Conservation (phyloP, 2,329 filamentous ascomycete species). For the Aspergillus oerlinghausenensis region DNA sequence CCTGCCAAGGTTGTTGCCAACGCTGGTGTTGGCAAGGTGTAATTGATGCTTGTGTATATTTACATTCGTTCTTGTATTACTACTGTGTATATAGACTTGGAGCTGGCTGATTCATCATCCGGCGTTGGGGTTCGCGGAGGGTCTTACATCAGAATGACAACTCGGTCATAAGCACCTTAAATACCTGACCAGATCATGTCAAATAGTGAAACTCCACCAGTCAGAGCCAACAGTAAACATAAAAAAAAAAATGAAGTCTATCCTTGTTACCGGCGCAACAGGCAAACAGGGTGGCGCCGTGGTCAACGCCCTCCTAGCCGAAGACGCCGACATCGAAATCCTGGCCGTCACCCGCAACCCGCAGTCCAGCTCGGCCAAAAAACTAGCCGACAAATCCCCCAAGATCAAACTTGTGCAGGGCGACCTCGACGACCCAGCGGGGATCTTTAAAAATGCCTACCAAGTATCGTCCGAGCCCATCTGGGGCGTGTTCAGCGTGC, state of each 20-base stretch:
- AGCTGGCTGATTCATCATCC: neutral
- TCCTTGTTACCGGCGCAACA: slow-evolving; percentile 11
- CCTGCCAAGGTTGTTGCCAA: slow-evolving; percentile 11
- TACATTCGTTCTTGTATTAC: too few relatives aligned
- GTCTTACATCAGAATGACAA: neutral
- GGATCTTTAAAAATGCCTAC: slow-evolving; percentile 48
- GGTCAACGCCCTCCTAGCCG: slow-evolving; percentile 5
- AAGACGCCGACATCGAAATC: slow-evolving; percentile 11
- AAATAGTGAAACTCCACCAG: too few relatives aligned
- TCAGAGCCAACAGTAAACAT: too few relatives aligned
- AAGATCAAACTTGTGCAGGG: slow-evolving; percentile 55
- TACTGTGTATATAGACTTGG: too few relatives aligned
- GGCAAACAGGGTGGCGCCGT: slow-evolving; percentile 12
- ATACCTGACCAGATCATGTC: neutral
- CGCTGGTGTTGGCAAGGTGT: slow-evolving; percentile 15
- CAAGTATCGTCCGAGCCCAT: slow-evolving; percentile 36
- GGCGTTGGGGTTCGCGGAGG: neutral
- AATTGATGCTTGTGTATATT: neutral
- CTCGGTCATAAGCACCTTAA: neutral
- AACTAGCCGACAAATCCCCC: slow-evolving; percentile 42
- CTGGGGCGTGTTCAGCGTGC: slow-evolving; percentile 61
- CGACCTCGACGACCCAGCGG: slow-evolving; percentile 49
- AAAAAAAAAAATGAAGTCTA: neutral
- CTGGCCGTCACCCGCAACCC: slow-evolving; percentile 11
- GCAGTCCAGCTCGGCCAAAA: slow-evolving; percentile 41